phyloP scores from a whole-genome alignment of 257 asterid species.

The Anisodus acutangulus region DNA sequence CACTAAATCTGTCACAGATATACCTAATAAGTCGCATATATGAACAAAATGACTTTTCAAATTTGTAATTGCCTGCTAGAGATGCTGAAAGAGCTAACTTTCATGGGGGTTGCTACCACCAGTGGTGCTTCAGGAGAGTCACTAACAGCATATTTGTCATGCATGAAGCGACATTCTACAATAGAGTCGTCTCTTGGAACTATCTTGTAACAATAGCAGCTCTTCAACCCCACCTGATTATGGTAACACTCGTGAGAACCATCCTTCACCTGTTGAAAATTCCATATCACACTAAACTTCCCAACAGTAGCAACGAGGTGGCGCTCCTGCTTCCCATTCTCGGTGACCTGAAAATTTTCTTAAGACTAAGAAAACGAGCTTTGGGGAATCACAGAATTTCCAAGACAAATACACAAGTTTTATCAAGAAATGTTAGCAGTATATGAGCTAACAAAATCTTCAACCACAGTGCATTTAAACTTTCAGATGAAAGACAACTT shows the following conservation, averaged over 20 bases:
- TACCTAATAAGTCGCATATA: background rate
- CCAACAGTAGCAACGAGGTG: conserved; percentile 97
- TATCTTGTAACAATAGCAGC: conserved; percentile 77
- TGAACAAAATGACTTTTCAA: conserved; percentile 37
- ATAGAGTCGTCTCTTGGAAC: conserved; percentile 53
- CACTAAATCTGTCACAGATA: conserved; percentile 18
- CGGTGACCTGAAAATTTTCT: conserved; percentile 66
- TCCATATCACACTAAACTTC: conserved; percentile 98
- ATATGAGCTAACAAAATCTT: too few relatives aligned
- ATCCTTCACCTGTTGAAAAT: conserved; percentile 91
- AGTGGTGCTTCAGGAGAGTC: conserved; percentile 61
- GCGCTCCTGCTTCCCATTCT: conserved; percentile 91
- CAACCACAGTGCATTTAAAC: too few relatives aligned
- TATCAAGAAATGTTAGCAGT: background rate
- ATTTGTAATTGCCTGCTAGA: conserved; percentile 66
- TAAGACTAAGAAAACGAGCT: background rate
- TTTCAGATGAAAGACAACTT: too few relatives aligned
- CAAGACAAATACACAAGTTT: background rate
- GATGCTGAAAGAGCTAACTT: conserved; percentile 96
- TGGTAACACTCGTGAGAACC: conserved; percentile 86
- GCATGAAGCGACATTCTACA: conserved; percentile 78
- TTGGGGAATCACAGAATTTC: background rate
- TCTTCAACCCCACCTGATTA: conserved; percentile 61
- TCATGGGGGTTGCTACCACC: conserved; percentile 72
- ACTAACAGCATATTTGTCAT: conserved; percentile 79